phyloP scores from a whole-genome alignment of 495 filamentous ascomycete genomes.

The Hypoxylon lienhwacheense region DNA sequence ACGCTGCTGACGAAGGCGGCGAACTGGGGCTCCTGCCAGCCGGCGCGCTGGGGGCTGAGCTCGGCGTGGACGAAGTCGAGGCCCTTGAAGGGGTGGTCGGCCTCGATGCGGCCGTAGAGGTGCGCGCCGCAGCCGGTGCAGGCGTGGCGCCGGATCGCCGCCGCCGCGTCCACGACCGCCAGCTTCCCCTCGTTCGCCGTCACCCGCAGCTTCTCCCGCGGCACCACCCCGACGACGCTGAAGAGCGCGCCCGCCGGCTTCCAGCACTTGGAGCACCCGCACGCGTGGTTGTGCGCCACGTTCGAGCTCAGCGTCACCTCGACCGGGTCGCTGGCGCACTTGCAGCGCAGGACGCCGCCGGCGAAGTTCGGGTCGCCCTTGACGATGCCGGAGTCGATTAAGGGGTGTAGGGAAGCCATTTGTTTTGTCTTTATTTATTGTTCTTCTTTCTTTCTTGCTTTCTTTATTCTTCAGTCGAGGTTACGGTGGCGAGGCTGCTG shows the following conservation, averaged over 20 bases:
- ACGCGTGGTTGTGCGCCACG: slow-evolving; percentile 65
- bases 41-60: slow-evolving; percentile 54
- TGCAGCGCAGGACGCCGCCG: slow-evolving; percentile 59
- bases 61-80: slow-evolving; percentile 65
- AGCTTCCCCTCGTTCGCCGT: slow-evolving; percentile 58
- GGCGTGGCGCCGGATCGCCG: slow-evolving; percentile 60
- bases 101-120: slow-evolving; percentile 62
- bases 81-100: slow-evolving; percentile 62
- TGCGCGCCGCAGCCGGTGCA: slow-evolving; percentile 60
- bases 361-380: slow-evolving; percentile 50
- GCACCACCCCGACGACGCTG: slow-evolving; percentile 60
- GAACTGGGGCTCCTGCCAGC: slow-evolving; percentile 67
- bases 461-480: background rate
- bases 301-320: slow-evolving; percentile 54
- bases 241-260: slow-evolving; percentile 61
- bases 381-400: slow-evolving; percentile 57
- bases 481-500: background rate
- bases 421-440: slow-evolving; percentile 30
- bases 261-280: slow-evolving; percentile 68
- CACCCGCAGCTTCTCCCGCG: slow-evolving; percentile 49
- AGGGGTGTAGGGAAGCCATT: slow-evolving; percentile 56
- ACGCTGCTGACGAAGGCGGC: slow-evolving; percentile 62
- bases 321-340: slow-evolving; percentile 53
- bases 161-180: slow-evolving; percentile 51
- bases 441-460: background rate